phyloP scores from a whole-genome alignment of 1,284 basidiomycete genomes.

The Macrocystidia cucumis region DNA sequence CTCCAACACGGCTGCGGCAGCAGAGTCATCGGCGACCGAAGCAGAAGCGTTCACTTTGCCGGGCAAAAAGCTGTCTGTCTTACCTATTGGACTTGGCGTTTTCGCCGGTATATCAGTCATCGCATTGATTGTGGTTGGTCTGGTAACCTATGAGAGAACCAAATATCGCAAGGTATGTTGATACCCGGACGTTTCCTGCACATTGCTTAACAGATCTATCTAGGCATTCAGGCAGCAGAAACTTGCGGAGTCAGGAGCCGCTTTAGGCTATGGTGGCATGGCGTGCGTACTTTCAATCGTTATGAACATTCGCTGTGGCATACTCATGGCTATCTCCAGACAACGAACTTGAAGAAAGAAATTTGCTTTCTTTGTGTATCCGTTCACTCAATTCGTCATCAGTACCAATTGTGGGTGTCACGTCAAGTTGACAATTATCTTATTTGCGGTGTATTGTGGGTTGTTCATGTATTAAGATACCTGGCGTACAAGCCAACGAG shows the following conservation, averaged over 20 bases:
- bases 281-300: too few species aligned
- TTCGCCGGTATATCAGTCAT: conserved; percentile 79
- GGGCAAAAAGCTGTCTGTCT: conserved; percentile 63
- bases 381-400: conserved; percentile 9
- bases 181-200: conserved; percentile 15
- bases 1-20: conserved; percentile 13
- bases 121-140: conserved; percentile 67
- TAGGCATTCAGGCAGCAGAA: conserved; percentile 71
- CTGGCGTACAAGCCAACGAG: too few species aligned
- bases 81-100: conserved; percentile 74
- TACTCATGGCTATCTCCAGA: conserved; percentile 8
- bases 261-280: conserved; percentile 58
- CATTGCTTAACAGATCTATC: conserved; percentile 2
- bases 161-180: conserved; percentile 65
- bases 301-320: too few species aligned
- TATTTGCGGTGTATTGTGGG: conserved; percentile 6
- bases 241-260: conserved; percentile 55
- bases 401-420: conserved; percentile 7
- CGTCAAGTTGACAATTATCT: conserved; percentile 3
- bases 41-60: conserved; percentile 39
- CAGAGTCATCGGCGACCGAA: conserved; percentile 15
- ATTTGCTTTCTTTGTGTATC: conserved; percentile 7
- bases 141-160: conserved; percentile 77
- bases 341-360: conserved; percentile 15
- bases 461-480: too few species aligned